Evolutionary conservation across 2,329 filamentous ascomycete genomes (phyloP), one percentile per base, ranked within the genome.

Genomic region (Fusarium brachygibbosum): DNA sequence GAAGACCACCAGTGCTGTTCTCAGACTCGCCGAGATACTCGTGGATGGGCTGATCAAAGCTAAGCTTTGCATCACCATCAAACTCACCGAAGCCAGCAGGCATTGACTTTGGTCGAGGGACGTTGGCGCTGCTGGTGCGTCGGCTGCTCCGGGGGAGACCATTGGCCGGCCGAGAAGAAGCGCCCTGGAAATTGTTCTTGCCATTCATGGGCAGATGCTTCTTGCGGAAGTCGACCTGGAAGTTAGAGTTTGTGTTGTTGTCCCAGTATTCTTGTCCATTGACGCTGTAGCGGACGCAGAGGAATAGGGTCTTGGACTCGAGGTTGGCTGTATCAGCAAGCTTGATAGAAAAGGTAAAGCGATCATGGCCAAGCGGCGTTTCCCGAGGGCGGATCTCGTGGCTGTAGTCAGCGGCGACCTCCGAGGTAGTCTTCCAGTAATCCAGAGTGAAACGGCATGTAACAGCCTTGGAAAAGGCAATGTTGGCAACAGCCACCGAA

Each of bases 341-440:
- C 83, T 94, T 95, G 83, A 99, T 97, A 79, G 89, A 93, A 81
- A 99, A 99, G 76, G 90, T 93, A 82, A 99, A 99, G 38, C 93
- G 89, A 78, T 99, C 96, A 73, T 91, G 91, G 48, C 91, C 89
- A 72, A 91, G 85, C 23, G 87, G 82, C 5, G 83, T 83, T 41
- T 91, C 88, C 71, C 88, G 88, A 29, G 88, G 88, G 42, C 89
- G 88, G 45, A 95, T 87, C 80, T 96, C 92, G 66, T 92, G 88
- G 77, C 90, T 91, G 82, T 88, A 99, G 74, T 98, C 94, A n/a
- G 93, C 95, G 37, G 87, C 86, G 3, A 98, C 92, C 78, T 99
- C 96, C 1, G 96, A 99, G 0, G 94, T 97, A 0, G 96, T 99
- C 85, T 97, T 97, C 96, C 96, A 99, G 82, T 97, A 96, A 79